phyloP scores from a whole-genome alignment of 139 green algal genomes.

The Chlorella sp. region DNA sequence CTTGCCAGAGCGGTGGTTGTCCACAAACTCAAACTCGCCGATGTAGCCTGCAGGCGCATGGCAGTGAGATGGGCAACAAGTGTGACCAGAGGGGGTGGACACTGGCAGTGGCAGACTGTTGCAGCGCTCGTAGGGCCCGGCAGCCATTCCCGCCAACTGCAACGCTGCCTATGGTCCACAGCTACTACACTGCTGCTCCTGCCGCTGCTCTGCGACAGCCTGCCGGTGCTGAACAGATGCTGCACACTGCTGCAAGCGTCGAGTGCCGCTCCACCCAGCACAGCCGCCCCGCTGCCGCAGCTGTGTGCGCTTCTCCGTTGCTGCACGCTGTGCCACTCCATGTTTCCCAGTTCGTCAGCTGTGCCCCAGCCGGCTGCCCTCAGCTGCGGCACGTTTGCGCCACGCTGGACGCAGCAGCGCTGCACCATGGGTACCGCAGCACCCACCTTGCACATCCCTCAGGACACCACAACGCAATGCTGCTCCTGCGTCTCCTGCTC shows the following conservation, averaged over 20 bases:
- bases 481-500: not conserved
- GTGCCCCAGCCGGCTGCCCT: not conserved
- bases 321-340: not conserved
- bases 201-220: too few relatives aligned
- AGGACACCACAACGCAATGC: too few relatives aligned
- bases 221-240: not conserved
- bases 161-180: too few relatives aligned
- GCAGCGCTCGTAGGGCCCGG: too few relatives aligned
- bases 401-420: not conserved
- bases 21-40: slow-evolving; percentile 98
- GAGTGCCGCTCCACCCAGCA: not conserved
- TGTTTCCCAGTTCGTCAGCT: not conserved
- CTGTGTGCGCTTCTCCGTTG: not conserved
- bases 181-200: too few relatives aligned
- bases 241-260: not conserved
- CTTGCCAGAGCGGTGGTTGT: slow-evolving; percentile 98
- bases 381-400: not conserved
- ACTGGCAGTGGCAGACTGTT: too few relatives aligned
- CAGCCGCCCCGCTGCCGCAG: not conserved
- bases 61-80: too few relatives aligned
- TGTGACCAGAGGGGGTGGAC: too few relatives aligned
- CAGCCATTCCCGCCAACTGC: too few relatives aligned
- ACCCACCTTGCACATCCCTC: too few relatives aligned
- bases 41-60: slow-evolving; percentile 98
- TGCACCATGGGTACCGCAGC: too few relatives aligned